Evolutionary conservation across 176 grass and related monocot species (phyloP).

Genomic region (Triticum dicoccoides): DNA sequence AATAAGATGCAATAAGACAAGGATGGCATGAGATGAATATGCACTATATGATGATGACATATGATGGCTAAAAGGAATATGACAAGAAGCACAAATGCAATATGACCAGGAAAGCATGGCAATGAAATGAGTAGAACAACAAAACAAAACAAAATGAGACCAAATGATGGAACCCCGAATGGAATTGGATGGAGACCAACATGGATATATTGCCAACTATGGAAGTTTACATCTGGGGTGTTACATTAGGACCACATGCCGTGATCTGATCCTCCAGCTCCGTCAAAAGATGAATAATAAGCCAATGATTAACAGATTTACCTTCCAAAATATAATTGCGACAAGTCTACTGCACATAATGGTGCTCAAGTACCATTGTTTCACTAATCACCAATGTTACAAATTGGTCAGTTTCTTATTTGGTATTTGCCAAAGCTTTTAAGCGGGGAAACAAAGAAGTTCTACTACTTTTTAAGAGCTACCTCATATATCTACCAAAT

Average conservation of each 20-base stretch:
- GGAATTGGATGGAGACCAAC: no score
- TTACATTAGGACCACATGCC: not conserved
- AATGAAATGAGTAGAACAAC: no score
- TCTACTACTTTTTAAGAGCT: not conserved
- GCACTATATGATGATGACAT: no score
- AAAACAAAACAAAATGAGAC: no score
- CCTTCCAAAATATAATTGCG: not conserved
- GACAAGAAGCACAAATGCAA: no score
- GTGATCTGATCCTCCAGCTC: not conserved
- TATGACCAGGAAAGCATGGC: no score
- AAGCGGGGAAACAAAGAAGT: not conserved
- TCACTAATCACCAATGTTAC: not conserved
- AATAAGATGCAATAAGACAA: no score
- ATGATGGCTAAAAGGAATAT: no score
- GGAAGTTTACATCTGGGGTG: no score
- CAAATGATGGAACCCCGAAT: no score
- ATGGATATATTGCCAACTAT: no score
- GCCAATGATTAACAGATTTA: not conserved
- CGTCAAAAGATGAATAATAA: not conserved
- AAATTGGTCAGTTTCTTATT: not conserved
- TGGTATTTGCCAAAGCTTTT: not conserved
- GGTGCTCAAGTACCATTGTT: not conserved
- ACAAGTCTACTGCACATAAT: not conserved
- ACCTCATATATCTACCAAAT: not conserved
- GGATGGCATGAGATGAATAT: no score